Percentiles rank a stretch among this genome's conserved stretches.
Conservation (phyloP, 345 rosid genomes). For the Jatropha curcas region DNA sequence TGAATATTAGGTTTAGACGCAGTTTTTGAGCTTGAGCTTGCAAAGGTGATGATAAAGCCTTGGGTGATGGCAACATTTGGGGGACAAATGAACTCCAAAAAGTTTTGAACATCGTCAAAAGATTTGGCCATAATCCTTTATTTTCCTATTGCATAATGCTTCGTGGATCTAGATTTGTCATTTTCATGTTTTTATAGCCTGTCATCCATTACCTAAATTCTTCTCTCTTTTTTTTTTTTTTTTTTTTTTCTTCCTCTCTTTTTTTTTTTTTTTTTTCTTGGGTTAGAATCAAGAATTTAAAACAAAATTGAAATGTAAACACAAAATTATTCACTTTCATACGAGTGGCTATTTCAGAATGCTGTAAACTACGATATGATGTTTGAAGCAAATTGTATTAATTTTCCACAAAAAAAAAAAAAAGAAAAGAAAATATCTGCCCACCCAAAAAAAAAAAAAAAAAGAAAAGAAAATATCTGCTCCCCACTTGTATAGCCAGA, state of each 20-base stretch:
- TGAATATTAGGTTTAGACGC: too few species aligned
- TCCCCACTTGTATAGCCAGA: too few species aligned
- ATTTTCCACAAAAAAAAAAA: too few species aligned
- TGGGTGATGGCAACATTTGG: background rate
- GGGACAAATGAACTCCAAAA: background rate
- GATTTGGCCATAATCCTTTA: background rate
- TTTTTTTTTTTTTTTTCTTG: background rate
- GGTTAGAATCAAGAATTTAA: too few species aligned
- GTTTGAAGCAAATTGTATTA: too few species aligned
- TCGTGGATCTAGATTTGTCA: background rate
- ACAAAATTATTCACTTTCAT: background rate
- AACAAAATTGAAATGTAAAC: too few species aligned
- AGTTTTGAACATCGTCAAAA: background rate
- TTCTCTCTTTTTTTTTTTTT: too few species aligned
- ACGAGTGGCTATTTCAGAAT: background rate
- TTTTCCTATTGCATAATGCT: background rate
- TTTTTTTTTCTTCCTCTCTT: constrained; percentile 16
- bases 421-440: too few species aligned
- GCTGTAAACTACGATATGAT: too few species aligned
- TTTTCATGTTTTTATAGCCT: background rate
- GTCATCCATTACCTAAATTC: constrained; percentile 28
- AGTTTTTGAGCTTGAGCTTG: too few species aligned
- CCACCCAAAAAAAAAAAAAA: too few species aligned
- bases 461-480: too few species aligned
- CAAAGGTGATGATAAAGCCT: background rate